Percentiles rank a stretch among this genome's conserved stretches.
These are phyloP conservation scores for Suhomyces bribrorum DNA, from an alignment of 1,139 yeast genomes.

Conservation along the genomic window DNA sequence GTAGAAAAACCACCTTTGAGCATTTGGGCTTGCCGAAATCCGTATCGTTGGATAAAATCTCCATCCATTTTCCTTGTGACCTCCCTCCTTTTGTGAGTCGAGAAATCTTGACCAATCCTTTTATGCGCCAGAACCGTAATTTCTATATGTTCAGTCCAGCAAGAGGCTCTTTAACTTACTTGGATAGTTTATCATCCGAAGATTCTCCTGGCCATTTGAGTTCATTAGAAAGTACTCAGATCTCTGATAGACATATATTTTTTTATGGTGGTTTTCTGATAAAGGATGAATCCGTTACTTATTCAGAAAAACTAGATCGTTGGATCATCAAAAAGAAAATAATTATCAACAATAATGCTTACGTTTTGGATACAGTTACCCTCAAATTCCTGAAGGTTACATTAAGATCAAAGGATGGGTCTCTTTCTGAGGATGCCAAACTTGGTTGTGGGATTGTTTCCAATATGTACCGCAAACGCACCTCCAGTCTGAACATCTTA, in stretches of 20 bases:
- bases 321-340: conserved; percentile 42
- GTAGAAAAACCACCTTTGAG: conserved; percentile 24
- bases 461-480: conserved; percentile 18
- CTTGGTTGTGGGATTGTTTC: conserved; percentile 20
- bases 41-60: conserved; percentile 32
- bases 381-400: conserved; percentile 33
- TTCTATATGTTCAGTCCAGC: conserved; percentile 35
- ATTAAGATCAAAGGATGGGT: conserved; percentile 21
- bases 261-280: conserved; percentile 46
- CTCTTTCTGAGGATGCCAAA: conserved; percentile 13
- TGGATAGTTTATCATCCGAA: conserved; percentile 27
- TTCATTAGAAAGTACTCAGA: conserved; percentile 30
- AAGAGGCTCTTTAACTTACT: conserved; percentile 34
- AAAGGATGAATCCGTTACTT: conserved; percentile 24
- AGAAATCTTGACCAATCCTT: conserved; percentile 39
- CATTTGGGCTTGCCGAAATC: conserved; percentile 38
- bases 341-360: conserved; percentile 38
- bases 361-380: conserved; percentile 36
- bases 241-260: conserved; percentile 40
- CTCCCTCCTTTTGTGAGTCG: conserved; percentile 44
- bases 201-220: conserved; percentile 33
- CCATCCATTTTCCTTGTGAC: conserved; percentile 41
- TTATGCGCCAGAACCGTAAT: conserved; percentile 29
- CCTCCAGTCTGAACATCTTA: conserved; percentile 8
- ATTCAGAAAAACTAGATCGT: conserved; percentile 27